Evolutionary conservation across 306 rosid genomes (phyloP).

Genomic region (Cercis canadensis): DNA sequence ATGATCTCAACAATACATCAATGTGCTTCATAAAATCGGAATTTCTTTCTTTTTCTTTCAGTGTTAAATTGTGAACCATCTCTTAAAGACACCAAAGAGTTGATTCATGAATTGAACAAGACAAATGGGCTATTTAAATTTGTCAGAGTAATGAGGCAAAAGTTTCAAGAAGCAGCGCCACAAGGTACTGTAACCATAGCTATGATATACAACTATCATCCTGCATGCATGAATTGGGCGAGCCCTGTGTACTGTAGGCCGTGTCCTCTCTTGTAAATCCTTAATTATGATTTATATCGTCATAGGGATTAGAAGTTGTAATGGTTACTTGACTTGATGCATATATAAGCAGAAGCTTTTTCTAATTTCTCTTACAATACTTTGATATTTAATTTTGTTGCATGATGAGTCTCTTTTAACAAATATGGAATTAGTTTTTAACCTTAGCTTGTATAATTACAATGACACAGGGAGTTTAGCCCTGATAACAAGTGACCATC

Average conservation of each 20-base stretch:
- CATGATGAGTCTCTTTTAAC: not conserved
- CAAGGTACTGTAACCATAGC: slow-evolving; percentile 56
- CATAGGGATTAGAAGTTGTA: not conserved
- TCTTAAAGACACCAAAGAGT: slow-evolving; percentile 58
- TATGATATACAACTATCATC: slow-evolving; percentile 3
- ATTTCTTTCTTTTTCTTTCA: slow-evolving; percentile 35
- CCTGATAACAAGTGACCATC: slow-evolving; percentile 42
- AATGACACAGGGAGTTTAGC: slow-evolving; percentile 56
- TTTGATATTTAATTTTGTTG: no score
- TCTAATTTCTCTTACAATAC: not conserved
- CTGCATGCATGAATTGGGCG: slow-evolving; percentile 29
- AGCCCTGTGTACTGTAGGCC: no score
- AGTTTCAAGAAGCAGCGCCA: slow-evolving; percentile 67
- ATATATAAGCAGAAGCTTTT: not conserved
- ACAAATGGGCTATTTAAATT: slow-evolving; percentile 82
- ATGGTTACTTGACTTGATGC: not conserved
- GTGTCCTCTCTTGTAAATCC: no score
- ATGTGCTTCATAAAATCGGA: slow-evolving; percentile 24
- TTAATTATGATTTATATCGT: not conserved
- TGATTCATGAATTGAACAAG: slow-evolving; percentile 73
- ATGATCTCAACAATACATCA: slow-evolving; percentile 15
- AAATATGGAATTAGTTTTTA: not conserved
- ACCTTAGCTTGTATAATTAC: slow-evolving; percentile 28
- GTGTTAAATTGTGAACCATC: slow-evolving; percentile 82
- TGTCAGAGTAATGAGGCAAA: slow-evolving; percentile 81